A percentile compares a stretch with the other conserved stretches of the same genome.
These are phyloP conservation scores for Acacia acuminata DNA, from an alignment of 306 rosid genomes.

Conservation along the genomic window DNA sequence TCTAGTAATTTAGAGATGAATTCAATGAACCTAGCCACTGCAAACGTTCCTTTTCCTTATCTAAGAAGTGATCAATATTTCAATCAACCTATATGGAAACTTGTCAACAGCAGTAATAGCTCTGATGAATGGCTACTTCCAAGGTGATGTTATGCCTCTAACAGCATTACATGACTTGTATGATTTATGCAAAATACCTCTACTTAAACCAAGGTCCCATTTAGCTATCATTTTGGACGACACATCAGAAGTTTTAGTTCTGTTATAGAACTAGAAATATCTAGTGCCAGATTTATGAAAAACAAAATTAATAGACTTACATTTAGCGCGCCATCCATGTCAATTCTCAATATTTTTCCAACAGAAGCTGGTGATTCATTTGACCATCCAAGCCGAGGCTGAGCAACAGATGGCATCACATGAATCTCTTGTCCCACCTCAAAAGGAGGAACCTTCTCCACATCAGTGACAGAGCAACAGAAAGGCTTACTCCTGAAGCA, in stretches of 20 bases:
- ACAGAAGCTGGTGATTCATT: slow-evolving; percentile 90
- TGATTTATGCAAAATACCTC: not conserved
- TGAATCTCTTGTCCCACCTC: slow-evolving; percentile 92
- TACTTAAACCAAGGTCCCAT: not conserved
- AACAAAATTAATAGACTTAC: slow-evolving; percentile 53
- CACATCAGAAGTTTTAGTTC: not conserved
- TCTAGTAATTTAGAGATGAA: not conserved
- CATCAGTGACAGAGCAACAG: slow-evolving; percentile 89
- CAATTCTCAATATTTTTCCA: slow-evolving; percentile 81
- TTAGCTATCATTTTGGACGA: slow-evolving; percentile 13
- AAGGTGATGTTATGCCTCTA: not conserved
- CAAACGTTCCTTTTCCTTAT: not conserved
- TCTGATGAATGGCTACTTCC: slow-evolving; percentile 12
- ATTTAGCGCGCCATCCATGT: slow-evolving; percentile 96
- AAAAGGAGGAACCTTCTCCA: slow-evolving; percentile 88
- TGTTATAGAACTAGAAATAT: not conserved
- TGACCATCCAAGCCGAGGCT: slow-evolving; percentile 97
- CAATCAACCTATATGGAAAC: not conserved
- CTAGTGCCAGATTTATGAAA: slow-evolving; percentile 16
- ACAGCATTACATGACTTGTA: slow-evolving; percentile 12
- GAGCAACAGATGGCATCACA: slow-evolving; percentile 68
- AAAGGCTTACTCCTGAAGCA: slow-evolving; percentile 98
- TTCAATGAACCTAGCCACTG: slow-evolving; percentile 16
- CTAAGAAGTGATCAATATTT: slow-evolving; percentile 2
- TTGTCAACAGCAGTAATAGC: not conserved